phyloP scores from a whole-genome alignment of 2,329 filamentous ascomycete species.

The Anthostomella pinea region DNA sequence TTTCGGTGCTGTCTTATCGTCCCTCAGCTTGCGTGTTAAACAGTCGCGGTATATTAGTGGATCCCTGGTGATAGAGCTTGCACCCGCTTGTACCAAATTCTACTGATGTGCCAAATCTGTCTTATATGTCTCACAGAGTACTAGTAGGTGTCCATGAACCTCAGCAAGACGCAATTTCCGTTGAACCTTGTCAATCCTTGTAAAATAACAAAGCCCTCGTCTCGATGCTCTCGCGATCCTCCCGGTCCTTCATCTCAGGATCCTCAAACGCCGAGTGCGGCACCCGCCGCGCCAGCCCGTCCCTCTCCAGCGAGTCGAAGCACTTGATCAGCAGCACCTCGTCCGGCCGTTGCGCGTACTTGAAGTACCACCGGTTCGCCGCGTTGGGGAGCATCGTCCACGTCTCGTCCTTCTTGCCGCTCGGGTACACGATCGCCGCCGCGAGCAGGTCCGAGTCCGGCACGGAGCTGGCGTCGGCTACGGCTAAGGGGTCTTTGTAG shows the following conservation, averaged over 20 bases:
- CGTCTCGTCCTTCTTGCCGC: constrained; percentile 32
- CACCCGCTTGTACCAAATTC: too few species aligned
- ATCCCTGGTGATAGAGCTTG: too few species aligned
- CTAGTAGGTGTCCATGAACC: not conserved
- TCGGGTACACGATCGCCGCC: constrained; percentile 35
- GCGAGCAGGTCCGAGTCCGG: constrained; percentile 38
- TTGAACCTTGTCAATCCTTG: too few species aligned
- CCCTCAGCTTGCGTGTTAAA: too few species aligned
- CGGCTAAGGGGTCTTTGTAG: constrained; percentile 39
- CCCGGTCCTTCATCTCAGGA: constrained; percentile 38
- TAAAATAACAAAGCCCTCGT: constrained; percentile 52
- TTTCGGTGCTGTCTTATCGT: too few species aligned
- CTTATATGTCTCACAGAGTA: too few species aligned
- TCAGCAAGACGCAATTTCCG: too few species aligned
- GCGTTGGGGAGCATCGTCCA: constrained; percentile 39
- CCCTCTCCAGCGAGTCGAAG: constrained; percentile 50
- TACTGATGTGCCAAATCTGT: too few species aligned
- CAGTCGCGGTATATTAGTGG: too few species aligned
- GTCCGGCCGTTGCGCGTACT: constrained; percentile 45
- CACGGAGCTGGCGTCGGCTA: constrained; percentile 38
- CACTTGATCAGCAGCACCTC: constrained; percentile 57
- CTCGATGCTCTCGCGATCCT: constrained; percentile 54
- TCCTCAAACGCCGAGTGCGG: constrained; percentile 55
- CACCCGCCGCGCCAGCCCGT: constrained; percentile 46
- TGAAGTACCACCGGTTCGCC: constrained; percentile 49